phyloP scores from a whole-genome alignment of 768 basidiomycete species.

The Leccinum rimulosum region DNA sequence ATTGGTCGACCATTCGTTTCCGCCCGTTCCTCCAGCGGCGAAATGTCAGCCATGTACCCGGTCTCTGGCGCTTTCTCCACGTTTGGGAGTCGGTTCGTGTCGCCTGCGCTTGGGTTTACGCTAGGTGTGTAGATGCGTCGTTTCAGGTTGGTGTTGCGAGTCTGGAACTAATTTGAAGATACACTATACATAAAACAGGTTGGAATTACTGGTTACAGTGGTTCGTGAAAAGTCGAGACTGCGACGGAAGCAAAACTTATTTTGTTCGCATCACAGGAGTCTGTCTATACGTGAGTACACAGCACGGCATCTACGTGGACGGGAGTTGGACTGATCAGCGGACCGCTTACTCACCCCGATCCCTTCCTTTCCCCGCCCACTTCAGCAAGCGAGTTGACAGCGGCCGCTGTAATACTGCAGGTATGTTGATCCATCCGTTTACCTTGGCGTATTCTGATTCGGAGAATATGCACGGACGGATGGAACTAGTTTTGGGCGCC shows the following conservation, averaged over 20 bases:
- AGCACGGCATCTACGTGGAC: neutral
- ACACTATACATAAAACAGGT: conserved; percentile 25
- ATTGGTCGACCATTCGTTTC: neutral
- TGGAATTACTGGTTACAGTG: conserved; percentile 62
- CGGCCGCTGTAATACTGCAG: conserved; percentile 52
- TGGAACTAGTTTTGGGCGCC: conserved; percentile 43
- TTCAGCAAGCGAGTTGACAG: conserved; percentile 55
- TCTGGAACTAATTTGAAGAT: neutral
- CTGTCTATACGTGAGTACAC: conserved; percentile 37
- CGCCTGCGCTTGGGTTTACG: conserved; percentile 58
- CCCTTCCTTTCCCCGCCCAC: neutral
- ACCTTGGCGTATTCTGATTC: neutral
- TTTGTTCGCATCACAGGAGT: conserved; percentile 29
- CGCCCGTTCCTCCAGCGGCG: conserved; percentile 43
- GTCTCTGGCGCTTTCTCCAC: conserved; percentile 60
- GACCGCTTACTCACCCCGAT: neutral
- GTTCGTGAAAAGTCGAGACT: conserved; percentile 18
- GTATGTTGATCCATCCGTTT: conserved; percentile 19
- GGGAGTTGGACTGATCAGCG: neutral
- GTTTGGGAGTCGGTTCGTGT: conserved; percentile 58
- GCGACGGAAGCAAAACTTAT: neutral
- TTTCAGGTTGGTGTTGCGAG: neutral
- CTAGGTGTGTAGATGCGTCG: conserved; percentile 35
- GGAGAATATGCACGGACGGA: neutral
- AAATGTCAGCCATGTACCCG: conserved; percentile 65